Conservation (phyloP, 2,329 filamentous ascomycete genomes). For the Hymenoscyphus infarciens region DNA sequence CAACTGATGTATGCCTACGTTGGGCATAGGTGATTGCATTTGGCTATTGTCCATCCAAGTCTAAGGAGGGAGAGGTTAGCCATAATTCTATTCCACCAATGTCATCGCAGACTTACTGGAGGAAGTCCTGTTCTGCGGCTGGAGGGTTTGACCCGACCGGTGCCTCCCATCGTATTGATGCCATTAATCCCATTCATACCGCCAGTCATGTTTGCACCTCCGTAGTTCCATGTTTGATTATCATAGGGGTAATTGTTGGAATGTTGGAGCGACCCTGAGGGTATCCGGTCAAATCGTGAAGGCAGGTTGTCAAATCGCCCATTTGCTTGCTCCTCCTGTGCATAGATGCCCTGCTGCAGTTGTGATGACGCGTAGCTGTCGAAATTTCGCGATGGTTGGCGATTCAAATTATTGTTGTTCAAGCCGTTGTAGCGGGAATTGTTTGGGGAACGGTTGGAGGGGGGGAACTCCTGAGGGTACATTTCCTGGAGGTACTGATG, state of each 20-base stretch:
- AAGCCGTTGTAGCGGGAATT: conserved; percentile 39
- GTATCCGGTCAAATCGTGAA: conserved; percentile 28
- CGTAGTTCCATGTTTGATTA: conserved; percentile 77
- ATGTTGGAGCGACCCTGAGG: conserved; percentile 31
- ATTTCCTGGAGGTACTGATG: conserved; percentile 55
- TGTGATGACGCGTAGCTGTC: conserved; percentile 52
- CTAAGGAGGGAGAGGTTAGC: conserved; percentile 37
- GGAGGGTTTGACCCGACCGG: conserved; percentile 53
- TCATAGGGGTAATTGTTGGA: conserved; percentile 64
- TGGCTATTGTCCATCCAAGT: conserved; percentile 59
- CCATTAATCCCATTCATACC: conserved; percentile 62
- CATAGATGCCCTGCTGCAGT: conserved; percentile 63
- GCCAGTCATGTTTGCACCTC: conserved; percentile 46
- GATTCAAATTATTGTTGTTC: conserved; percentile 51
- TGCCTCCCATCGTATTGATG: conserved; percentile 60
- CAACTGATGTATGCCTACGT: conserved; percentile 35
- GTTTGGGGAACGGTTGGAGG: conserved; percentile 63
- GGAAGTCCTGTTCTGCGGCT: conserved; percentile 63
- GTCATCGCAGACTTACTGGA: conserved; percentile 52
- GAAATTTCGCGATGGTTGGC: conserved; percentile 73
- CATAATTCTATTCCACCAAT: neutral
- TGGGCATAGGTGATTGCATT: conserved; percentile 43
- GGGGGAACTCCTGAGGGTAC: conserved; percentile 65
- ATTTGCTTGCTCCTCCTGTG: conserved; percentile 58
- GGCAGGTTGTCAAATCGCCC: conserved; percentile 47